A percentile compares a stretch with the other conserved stretches of the same genome.
These are phyloP conservation scores for Schwanniomyces sp. DNA, from an alignment of 805 yeast species.

Conservation along the genomic window DNA sequence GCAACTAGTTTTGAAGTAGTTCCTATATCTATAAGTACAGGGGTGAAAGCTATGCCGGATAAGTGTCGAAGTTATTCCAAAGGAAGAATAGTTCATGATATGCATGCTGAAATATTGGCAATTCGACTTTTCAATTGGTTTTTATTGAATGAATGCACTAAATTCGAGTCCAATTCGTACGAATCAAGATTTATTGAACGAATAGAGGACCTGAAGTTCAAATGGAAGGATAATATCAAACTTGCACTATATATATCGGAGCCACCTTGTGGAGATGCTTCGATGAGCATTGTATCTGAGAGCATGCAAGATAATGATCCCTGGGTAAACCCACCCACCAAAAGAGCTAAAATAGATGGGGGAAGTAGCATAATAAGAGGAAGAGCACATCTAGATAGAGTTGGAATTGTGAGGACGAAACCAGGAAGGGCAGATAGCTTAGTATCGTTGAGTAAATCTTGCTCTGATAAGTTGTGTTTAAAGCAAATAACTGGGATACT, in stretches of 20 bases:
- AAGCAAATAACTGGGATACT: conserved; percentile 59
- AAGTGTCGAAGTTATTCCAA: conserved; percentile 36
- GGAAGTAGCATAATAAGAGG: conserved; percentile 48
- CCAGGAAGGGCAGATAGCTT: conserved; percentile 88
- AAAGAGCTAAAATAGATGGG: conserved; percentile 11
- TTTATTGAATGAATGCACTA: conserved; percentile 48
- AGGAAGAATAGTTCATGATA: conserved; percentile 78
- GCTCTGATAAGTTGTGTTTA: conserved; percentile 79
- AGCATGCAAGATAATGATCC: conserved; percentile 12
- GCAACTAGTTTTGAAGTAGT: conserved; percentile 16
- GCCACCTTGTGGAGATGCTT: conserved; percentile 89
- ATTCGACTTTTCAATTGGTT: conserved; percentile 68
- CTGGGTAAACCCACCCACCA: conserved; percentile 15
- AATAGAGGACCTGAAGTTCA: conserved; percentile 15
- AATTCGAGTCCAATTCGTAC: conserved; percentile 12
- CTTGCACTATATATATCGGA: conserved; percentile 69
- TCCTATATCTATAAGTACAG: conserved; percentile 65
- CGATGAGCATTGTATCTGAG: conserved; percentile 46
- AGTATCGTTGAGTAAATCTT: conserved; percentile 74
- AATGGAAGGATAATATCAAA: conserved; percentile 33
- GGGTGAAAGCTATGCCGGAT: conserved; percentile 78
- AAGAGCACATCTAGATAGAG: conserved; percentile 50
- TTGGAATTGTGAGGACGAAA: conserved; percentile 81
- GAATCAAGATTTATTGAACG: conserved; percentile 14
- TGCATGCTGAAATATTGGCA: conserved; percentile 85